Base-by-base conservation (phyloP, 1,284 basidiomycete species). In the Athelia psychrophila region DNA sequence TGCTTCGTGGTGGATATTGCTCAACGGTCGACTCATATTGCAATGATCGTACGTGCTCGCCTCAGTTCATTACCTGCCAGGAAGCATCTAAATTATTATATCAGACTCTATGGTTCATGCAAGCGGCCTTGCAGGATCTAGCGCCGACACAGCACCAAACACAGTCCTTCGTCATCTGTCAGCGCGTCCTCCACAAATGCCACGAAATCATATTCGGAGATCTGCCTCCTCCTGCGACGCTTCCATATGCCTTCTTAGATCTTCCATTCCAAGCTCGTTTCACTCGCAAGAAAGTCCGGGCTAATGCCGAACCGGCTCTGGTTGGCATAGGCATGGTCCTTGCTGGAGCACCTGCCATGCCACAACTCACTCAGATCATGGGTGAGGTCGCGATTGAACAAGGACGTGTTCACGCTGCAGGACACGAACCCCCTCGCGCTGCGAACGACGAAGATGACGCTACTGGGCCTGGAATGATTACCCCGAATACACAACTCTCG, bases 181-280 rank as follows among this genome's bases (percentile, higher is more conserved):
- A 95, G 70, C 84, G 97, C 54, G 84, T 95, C 47, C 78, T 98
- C 56, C 93, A 95, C 66, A 83, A 85, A 67, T 97, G 95, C 66
- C 96, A 99, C 72, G 90, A 95, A 73, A 95, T 98, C 66, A 95
- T 99, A 63, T 99, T 98, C 68, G 86, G 90, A 54, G 93, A 98
- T 69, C 79, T 89, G 23, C 84, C 92, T 8, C 75, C 83, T 25
- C 81, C 86, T 12, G 70, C 74, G 20, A 67, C 76, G 27, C 78
- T 81, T 13, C 88, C 92, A 3, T 93, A 91, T 72, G 72, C 80
- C 51, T 68, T 76, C 54, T 62, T 86, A 50, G 73, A 66, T 52
- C 63, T 82, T 8, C 76, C 77, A 23, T 67, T 71, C 27, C 71
- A 72, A 32, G 72, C 77, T 12, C 77, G 77, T 20, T 79, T 81